Evolutionary conservation across 2,329 filamentous ascomycete genomes (phyloP), one percentile per base, ranked within the genome.

Genomic region (Akanthomyces uredinophilus): DNA sequence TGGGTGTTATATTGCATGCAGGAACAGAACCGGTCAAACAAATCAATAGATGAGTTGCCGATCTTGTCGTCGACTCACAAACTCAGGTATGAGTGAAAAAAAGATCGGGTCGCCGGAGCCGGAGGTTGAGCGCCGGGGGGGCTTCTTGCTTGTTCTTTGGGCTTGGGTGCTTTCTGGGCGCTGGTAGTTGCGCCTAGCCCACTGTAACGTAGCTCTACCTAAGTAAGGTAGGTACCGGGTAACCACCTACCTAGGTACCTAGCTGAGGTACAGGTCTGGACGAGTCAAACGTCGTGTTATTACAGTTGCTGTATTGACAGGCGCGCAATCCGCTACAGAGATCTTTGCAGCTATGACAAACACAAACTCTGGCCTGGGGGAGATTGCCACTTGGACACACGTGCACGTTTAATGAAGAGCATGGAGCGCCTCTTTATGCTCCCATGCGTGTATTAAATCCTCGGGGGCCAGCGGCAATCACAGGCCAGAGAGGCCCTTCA

Each of bases 51-150:
- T 24, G 35, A 41, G 29, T 1, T 24, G 35, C 22, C 43, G 41
- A 61, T 55, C 29, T 51, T n/a, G 43, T 24, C 29, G 46, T 49
- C 59, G 59, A 61, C 59, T 55, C 59, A 55, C 39, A 53, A n/a
- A 7, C 39, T 29, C 47, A 46, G 27, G 27, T 49, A 62, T 62
- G 54, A 62, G 54, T 51, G 60, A 62, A 57, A 60, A 63, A 63
- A 63, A 61, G 39, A 60, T 47, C 37, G 44, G 56, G 56, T 61
- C 62, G 56, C 62, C 62, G 62, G 62, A 63, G 62, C 62, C 62
- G 62, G 62, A 63, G 62, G 32, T 39, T 41, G 51, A 49, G 22
- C 43, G 32, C 59, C 22, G 43, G 59, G 59, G 43, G 32, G 27
- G 4, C 27, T 29, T 8, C 32, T 8, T 35, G 4, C 32, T 35